Percentiles rank a stretch among this genome's conserved stretches.
Conservation (phyloP, 441 rosid genomes). For the Pelargonium myrrhifolium region DNA sequence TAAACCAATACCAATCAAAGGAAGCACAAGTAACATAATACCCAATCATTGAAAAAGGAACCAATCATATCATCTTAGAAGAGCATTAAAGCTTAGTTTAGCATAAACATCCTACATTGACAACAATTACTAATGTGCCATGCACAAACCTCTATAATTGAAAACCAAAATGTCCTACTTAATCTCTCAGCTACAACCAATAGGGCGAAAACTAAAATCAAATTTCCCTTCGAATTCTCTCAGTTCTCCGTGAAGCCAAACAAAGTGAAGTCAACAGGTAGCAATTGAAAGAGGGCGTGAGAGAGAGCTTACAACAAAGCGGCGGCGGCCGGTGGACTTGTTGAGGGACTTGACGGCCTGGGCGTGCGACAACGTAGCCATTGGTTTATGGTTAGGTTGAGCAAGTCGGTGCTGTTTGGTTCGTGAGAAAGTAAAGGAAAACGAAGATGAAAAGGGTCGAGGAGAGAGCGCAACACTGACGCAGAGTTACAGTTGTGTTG, state of each 20-base stretch:
- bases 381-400: constrained; percentile 11
- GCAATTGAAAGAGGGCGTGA: neutral
- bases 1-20: constrained; percentile 8
- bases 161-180: neutral
- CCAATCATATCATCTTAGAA: neutral
- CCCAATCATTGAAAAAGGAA: neutral
- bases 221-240: neutral
- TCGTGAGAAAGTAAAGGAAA: neutral
- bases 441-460: neutral
- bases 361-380: constrained; percentile 66
- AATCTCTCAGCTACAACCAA: neutral
- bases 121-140: neutral
- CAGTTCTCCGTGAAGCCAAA: neutral
- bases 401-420: neutral
- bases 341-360: constrained; percentile 86
- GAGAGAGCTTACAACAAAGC: constrained; percentile 53
- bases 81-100: neutral
- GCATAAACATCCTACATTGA: neutral
- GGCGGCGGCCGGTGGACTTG: constrained; percentile 60
- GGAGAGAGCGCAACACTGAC: neutral
- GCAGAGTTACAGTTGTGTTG: neutral
- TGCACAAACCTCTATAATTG: neutral
- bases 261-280: constrained; percentile 1
- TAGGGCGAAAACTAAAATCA: neutral
- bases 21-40: neutral